Base-by-base conservation (phyloP, 306 rosid genomes). In the Vigna trinervia region DNA sequence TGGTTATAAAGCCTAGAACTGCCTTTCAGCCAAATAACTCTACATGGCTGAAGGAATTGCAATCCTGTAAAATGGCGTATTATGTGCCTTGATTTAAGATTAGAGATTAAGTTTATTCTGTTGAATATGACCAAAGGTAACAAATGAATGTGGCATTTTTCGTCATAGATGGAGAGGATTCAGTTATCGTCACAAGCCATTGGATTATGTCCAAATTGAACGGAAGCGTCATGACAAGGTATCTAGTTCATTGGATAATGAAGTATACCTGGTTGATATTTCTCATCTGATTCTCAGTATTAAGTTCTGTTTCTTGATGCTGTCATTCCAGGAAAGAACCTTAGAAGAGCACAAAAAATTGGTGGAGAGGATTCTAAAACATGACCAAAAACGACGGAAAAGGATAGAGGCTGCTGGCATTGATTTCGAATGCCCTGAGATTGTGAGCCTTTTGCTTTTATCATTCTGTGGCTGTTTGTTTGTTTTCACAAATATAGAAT, bases 181-280 rank as follows among this genome's bases (percentile, higher is more conserved):
- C 63, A 58, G 23, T 58, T 58, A 58, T n/a, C 36, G 34, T 23
- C 13, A 58, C 38, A 58, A 58, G 63, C 63, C 63, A 58, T 11
- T 58, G 38, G 63, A 58, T 23, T 10, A 14, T 1, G 38, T 58
- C n/a, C 36, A 58, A 58, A 26, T 58, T 58, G 63, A 58, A 26
- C 63, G 63, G 63, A 58, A 58, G 38, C 38, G 63, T 58, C 63
- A 4, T 58, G 63, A 23, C 63, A 58, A 58, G 63, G 63, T 58
- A 23, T 58, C 4, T 58, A 58, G 17, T 23, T 23, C 10, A 58
- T 23, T 58, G 63, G n/a, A 58, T 58, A 26, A 12, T 30, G 5
- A 54, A 56, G n/a, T 58, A 23, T 58, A 58, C 28, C 38, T 23
- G 13, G 17, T 58, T 15, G 36, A 23, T 11, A 58, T 12, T 26